A percentile compares a stretch with the other conserved stretches of the same genome.
phyloP scores from a whole-genome alignment of 208 protist genomes.

The Angomonas desouzai region DNA sequence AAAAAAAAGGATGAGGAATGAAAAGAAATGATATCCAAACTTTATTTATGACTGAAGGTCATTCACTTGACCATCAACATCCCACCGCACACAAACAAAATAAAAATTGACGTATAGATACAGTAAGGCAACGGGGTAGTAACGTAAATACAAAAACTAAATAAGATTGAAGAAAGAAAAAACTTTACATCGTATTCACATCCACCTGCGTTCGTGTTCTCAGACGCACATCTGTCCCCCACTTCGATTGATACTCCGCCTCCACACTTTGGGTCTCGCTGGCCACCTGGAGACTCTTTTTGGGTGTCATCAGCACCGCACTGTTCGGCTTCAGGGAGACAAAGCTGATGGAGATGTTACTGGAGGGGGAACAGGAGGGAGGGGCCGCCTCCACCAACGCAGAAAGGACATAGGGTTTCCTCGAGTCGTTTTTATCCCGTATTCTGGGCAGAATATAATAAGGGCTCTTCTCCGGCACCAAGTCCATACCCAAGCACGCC shows the following conservation, averaged over 20 bases:
- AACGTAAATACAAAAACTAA: not conserved
- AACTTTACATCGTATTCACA: constrained; percentile 9
- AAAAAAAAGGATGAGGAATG: not conserved
- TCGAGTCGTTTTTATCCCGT: not conserved
- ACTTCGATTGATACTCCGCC: constrained; percentile 10
- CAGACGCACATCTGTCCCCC: not conserved
- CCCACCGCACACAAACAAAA: too few species aligned
- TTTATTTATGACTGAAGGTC: too few species aligned
- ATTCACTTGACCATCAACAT: too few species aligned
- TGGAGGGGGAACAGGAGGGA: not conserved
- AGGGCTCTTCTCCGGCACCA: constrained; percentile 37
- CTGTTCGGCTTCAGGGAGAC: not conserved
- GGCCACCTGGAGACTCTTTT: not conserved
- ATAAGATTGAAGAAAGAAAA: constrained; percentile 2
- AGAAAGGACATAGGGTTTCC: constrained; percentile 8
- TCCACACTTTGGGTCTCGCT: constrained; percentile 4
- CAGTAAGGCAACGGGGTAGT: too few species aligned
- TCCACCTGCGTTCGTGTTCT: not conserved
- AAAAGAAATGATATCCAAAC: constrained; percentile 1
- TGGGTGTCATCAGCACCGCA: not conserved
- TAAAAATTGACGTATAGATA: too few species aligned
- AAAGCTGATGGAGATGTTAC: constrained; percentile 5
- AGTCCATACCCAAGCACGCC: constrained; percentile 22
- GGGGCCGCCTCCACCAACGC: not conserved
- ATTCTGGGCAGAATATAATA: constrained; percentile 39